Evolutionary conservation across 2,329 filamentous ascomycete genomes (phyloP).

Genomic region (Colletotrichum trifolii): DNA sequence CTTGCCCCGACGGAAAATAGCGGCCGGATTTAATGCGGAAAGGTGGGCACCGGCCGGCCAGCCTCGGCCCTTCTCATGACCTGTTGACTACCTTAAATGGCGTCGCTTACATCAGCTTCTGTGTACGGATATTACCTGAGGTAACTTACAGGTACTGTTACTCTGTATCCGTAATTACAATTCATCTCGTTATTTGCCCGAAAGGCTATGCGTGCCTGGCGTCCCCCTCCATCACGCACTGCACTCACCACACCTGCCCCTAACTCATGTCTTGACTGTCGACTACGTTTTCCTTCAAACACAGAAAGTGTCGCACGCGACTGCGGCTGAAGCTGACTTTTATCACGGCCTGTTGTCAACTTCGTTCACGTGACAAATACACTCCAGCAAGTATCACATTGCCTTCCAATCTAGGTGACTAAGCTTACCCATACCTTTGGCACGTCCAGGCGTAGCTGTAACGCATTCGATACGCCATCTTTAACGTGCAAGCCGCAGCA

Average conservation of each 20-base stretch:
- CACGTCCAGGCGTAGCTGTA: neutral
- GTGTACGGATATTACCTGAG: neutral
- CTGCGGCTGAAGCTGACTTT: constrained; percentile 8
- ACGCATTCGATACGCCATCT: neutral
- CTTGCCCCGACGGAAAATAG: constrained; percentile 1
- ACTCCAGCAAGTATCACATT: no score
- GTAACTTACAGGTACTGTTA: no score
- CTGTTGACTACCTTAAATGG: constrained; percentile 30
- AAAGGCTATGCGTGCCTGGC: no score
- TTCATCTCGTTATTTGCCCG: no score
- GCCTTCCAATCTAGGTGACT: neutral
- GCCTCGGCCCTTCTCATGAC: constrained; percentile 18
- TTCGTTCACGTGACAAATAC: constrained; percentile 4
- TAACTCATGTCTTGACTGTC: constrained; percentile 19
- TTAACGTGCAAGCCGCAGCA: constrained; percentile 1
- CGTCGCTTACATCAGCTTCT: constrained; percentile 12
- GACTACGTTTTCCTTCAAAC: constrained; percentile 25
- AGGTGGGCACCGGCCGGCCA: constrained; percentile 24
- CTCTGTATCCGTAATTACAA: no score
- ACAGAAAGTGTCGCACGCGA: constrained; percentile 20
- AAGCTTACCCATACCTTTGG: constrained; percentile 25
- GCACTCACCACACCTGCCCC: neutral
- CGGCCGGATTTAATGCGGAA: constrained; percentile 13
- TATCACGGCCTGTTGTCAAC: constrained; percentile 5
- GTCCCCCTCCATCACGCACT: no score